Conservation (phyloP, 2,329 filamentous ascomycete species). For the Hypoxylon sp. region DNA sequence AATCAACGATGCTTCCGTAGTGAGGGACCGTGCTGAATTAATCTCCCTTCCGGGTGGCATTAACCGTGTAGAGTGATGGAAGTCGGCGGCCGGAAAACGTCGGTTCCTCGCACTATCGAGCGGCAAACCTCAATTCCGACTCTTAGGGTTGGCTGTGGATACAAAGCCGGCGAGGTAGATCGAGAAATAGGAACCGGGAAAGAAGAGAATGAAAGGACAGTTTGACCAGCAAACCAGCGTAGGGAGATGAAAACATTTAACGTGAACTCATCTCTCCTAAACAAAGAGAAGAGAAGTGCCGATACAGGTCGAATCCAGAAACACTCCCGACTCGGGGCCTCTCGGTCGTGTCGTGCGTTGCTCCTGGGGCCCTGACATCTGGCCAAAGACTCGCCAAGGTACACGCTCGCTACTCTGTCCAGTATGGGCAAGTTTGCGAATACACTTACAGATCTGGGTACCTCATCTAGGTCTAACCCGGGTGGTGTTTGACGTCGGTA, state of each 20-base stretch:
- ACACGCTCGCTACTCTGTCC: no score
- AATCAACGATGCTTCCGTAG: not conserved
- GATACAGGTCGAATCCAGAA: constrained; percentile 18
- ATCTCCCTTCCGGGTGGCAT: not conserved
- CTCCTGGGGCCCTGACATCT: not conserved
- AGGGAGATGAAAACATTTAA: constrained; percentile 27
- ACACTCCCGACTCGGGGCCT: constrained; percentile 28
- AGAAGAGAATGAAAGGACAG: constrained; percentile 3
- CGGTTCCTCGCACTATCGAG: constrained; percentile 22
- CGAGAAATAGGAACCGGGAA: constrained; percentile 10
- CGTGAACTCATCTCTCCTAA: constrained; percentile 15
- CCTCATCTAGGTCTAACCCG: no score
- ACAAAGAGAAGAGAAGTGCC: not conserved
- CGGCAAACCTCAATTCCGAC: constrained; percentile 31
- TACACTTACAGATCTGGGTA: no score
- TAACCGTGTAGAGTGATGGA: constrained; percentile 17
- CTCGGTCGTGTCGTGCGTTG: constrained; percentile 16
- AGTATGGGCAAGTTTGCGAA: no score
- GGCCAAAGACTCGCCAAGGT: no score
- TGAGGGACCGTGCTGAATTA: not conserved
- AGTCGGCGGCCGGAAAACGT: constrained; percentile 3
- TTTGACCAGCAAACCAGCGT: constrained; percentile 24
- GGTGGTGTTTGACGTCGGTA: constrained; percentile 30
- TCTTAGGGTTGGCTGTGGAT: constrained; percentile 15
- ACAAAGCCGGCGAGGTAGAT: constrained; percentile 7